Evolutionary conservation across 2,329 filamentous ascomycete species (phyloP).

Genomic region (Drechslera avenae): DNA sequence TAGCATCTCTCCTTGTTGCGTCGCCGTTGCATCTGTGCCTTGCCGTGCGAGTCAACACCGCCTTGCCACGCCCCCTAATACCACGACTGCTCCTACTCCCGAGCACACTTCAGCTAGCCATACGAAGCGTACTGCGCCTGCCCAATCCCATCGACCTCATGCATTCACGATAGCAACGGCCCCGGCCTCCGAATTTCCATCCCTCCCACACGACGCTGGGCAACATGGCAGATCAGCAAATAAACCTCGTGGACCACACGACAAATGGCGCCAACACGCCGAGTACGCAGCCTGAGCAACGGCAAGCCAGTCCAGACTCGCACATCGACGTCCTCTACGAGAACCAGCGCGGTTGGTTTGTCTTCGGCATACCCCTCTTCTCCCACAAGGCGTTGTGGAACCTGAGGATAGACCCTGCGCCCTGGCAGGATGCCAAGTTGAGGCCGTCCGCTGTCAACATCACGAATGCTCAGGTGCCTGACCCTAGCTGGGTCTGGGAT

Average conservation of each 20-base stretch:
- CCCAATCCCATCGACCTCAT: slow-evolving; percentile 31
- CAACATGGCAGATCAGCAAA: slow-evolving; percentile 63
- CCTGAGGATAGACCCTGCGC: slow-evolving; percentile 79
- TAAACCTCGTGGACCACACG: slow-evolving; percentile 66
- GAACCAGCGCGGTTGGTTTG: slow-evolving; percentile 88
- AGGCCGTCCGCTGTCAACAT: slow-evolving; percentile 70
- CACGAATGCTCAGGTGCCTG: slow-evolving; percentile 86
- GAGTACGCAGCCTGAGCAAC: slow-evolving; percentile 20
- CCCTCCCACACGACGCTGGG: neutral
- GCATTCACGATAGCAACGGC: slow-evolving; percentile 37
- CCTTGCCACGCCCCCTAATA: slow-evolving; percentile 27
- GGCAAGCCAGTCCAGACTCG: slow-evolving; percentile 28
- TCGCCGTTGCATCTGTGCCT: slow-evolving; percentile 6
- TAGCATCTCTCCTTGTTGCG: neutral
- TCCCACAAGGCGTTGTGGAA: slow-evolving; percentile 74
- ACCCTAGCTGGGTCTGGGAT: slow-evolving; percentile 93
- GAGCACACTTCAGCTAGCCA: neutral
- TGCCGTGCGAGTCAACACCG: slow-evolving; percentile 6
- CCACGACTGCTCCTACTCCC: neutral
- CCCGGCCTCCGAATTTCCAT: slow-evolving; percentile 18
- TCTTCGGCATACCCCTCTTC: slow-evolving; percentile 90
- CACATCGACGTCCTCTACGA: slow-evolving; percentile 87
- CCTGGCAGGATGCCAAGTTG: slow-evolving; percentile 75
- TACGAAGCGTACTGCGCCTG: slow-evolving; percentile 22
- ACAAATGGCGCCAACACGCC: slow-evolving; percentile 46